phyloP scores from a whole-genome alignment of 1,139 yeast species.

The Saccharomyces pastorianus region DNA sequence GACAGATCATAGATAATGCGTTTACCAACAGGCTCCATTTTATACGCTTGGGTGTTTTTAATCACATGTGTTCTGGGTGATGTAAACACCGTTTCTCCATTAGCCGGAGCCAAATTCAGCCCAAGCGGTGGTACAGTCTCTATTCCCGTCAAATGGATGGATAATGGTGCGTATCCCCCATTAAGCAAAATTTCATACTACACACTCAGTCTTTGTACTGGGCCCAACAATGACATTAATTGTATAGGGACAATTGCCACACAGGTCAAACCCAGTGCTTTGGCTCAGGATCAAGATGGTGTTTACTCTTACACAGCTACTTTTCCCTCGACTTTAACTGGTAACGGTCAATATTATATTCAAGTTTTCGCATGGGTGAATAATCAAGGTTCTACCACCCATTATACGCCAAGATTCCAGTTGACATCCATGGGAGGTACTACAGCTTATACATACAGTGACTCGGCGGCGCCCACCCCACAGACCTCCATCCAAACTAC shows the following conservation, averaged over 20 bases:
- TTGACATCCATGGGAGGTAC: slow-evolving; percentile 68
- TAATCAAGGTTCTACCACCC: slow-evolving; percentile 46
- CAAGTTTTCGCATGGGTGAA: slow-evolving; percentile 48
- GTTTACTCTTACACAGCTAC: slow-evolving; percentile 35
- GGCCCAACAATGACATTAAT: slow-evolving; percentile 44
- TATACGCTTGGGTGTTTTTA: slow-evolving; percentile 1
- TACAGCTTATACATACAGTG: slow-evolving; percentile 8
- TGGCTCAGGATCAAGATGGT: slow-evolving; percentile 17
- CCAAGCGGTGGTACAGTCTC: slow-evolving; percentile 43
- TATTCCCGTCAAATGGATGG: slow-evolving; percentile 55
- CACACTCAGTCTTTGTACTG: slow-evolving; percentile 60
- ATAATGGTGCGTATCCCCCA: slow-evolving; percentile 42
- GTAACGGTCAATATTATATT: slow-evolving; percentile 59
- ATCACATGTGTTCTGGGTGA: slow-evolving; percentile 33
- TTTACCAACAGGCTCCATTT: background rate
- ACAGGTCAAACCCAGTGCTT: slow-evolving; percentile 23
- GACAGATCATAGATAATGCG: background rate
- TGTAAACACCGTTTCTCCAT: slow-evolving; percentile 49
- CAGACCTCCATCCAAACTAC: slow-evolving; percentile 37
- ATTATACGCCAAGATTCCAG: slow-evolving; percentile 60
- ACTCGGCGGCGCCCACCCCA: slow-evolving; percentile 26
- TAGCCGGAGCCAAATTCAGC: slow-evolving; percentile 39
- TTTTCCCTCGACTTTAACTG: slow-evolving; percentile 40
- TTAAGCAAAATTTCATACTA: slow-evolving; percentile 40
- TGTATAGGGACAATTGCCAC: slow-evolving; percentile 35